phyloP scores from a whole-genome alignment of 257 asterid species.

The Handroanthus guayacan region DNA sequence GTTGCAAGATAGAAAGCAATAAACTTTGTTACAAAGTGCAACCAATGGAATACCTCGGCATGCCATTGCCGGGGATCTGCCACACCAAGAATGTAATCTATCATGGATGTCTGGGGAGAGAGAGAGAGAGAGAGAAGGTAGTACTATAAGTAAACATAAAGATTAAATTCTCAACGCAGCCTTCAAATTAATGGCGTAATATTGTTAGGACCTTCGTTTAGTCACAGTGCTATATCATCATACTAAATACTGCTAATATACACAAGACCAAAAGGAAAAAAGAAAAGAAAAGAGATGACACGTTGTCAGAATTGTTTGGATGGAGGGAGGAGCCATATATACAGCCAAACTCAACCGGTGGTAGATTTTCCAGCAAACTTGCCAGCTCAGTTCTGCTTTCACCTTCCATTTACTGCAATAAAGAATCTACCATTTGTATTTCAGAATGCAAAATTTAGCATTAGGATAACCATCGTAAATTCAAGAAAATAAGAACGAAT shows the following conservation, averaged over 20 bases:
- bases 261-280: neutral
- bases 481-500: neutral
- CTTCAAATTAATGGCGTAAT: constrained; percentile 9
- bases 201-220: neutral
- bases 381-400: constrained; percentile 43
- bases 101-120: constrained; percentile 65
- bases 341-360: constrained; percentile 86
- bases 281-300: constrained; percentile 28
- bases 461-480: neutral
- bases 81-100: constrained; percentile 88
- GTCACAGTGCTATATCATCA: neutral
- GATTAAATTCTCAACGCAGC: neutral
- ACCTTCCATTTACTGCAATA: constrained; percentile 46
- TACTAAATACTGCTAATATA: neutral
- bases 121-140: constrained; percentile 11
- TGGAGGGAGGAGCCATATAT: constrained; percentile 87
- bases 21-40: constrained; percentile 24
- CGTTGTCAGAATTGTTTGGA: constrained; percentile 81
- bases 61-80: constrained; percentile 91
- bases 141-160: neutral
- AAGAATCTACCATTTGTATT: constrained; percentile 25
- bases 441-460: constrained; percentile 4
- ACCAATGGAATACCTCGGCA: constrained; percentile 57
- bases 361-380: constrained; percentile 67
- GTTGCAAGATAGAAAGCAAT: constrained; percentile 17